Evolutionary conservation across 129 eudicot genomes (phyloP).

Genomic region (Artemisia annua): DNA sequence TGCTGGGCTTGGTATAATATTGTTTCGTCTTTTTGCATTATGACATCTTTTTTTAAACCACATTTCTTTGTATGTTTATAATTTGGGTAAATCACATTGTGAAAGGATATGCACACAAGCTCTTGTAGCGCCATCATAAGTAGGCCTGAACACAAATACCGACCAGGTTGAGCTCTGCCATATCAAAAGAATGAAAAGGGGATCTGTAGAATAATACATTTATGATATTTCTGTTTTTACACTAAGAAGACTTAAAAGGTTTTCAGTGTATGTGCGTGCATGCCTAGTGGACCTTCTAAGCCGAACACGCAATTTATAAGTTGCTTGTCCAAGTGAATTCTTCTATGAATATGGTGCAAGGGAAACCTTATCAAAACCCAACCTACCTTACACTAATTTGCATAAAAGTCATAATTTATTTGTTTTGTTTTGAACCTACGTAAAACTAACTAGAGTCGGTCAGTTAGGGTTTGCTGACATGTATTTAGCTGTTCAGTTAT

Average conservation of each 20-base stretch:
- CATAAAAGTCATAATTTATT: too few species aligned
- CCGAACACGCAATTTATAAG: background rate
- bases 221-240: background rate
- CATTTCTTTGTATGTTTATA: background rate
- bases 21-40: background rate
- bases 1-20: conserved; percentile 80
- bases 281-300: background rate
- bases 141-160: background rate
- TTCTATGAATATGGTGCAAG: background rate
- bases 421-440: background rate
- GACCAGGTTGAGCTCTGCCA: background rate
- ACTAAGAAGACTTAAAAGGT: background rate
- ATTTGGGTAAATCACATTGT: conserved; percentile 3
- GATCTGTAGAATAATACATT: too few species aligned
- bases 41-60: background rate
- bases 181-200: background rate
- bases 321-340: background rate
- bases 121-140: conserved; percentile 3
- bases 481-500: background rate
- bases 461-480: background rate
- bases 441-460: background rate
- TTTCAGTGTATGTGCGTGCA: conserved; percentile 3
- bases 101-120: background rate
- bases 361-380: too few species aligned
- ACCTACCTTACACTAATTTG: too few species aligned